Evolutionary conservation across 352 stramenopile genomes (phyloP).

Genomic region (Globisporangium barbulae): DNA sequence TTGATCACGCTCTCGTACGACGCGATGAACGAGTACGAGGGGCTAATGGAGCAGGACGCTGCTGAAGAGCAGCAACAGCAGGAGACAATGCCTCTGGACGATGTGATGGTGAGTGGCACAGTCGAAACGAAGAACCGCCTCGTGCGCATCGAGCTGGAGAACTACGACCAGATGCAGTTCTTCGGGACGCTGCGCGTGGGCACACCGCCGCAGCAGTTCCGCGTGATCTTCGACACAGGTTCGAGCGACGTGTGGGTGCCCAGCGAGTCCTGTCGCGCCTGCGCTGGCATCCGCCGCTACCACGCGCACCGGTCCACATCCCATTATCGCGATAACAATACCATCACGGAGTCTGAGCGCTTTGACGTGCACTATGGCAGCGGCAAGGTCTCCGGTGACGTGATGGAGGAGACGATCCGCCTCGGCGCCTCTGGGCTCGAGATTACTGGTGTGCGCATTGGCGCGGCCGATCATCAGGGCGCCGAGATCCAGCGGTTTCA

Average conservation of each 20-base stretch:
- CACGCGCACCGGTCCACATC: conserved; percentile 9
- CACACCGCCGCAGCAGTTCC: conserved; percentile 26
- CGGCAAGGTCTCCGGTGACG: conserved; percentile 22
- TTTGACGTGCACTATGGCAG: conserved; percentile 37
- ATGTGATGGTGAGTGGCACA: not conserved
- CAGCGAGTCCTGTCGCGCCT: conserved; percentile 25
- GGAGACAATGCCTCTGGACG: not conserved
- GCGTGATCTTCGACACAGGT: conserved; percentile 48
- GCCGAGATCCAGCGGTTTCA: conserved; percentile 30
- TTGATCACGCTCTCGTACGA: not conserved
- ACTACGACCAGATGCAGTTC: conserved; percentile 44
- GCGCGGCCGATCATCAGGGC: conserved; percentile 22
- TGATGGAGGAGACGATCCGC: conserved; percentile 22
- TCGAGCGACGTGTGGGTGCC: conserved; percentile 42
- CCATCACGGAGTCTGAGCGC: not conserved
- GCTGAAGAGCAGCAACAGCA: not conserved
- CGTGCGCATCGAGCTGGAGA: conserved; percentile 24
- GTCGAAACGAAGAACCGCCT: conserved; percentile 1
- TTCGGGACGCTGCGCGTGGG: conserved; percentile 32
- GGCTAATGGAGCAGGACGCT: not conserved
- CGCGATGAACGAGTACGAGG: not conserved
- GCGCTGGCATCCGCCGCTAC: conserved; percentile 27
- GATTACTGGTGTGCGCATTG: conserved; percentile 19
- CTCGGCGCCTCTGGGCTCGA: conserved; percentile 12
- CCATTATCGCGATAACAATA: not conserved